A percentile compares a stretch with the other conserved stretches of the same genome.
Conservation (phyloP, 1,284 basidiomycete species). For the Sporisorium exsertum region DNA sequence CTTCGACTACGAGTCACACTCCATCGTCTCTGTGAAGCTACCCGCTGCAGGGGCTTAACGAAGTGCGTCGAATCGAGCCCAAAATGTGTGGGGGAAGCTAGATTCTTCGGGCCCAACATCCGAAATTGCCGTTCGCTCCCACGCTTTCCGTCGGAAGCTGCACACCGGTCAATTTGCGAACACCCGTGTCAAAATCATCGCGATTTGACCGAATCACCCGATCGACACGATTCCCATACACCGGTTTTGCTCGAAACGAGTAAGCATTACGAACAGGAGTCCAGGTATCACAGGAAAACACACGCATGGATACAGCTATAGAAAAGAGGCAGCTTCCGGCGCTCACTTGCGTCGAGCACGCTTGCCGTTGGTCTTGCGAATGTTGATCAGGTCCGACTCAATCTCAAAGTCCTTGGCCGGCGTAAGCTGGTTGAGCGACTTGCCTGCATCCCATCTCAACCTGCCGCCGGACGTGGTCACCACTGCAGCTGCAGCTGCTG, state of each 20-base stretch:
- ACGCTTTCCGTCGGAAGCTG: not conserved
- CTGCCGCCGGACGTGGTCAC: constrained; percentile 58
- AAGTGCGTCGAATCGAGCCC: not conserved
- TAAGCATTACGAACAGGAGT: not conserved
- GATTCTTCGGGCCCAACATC: not conserved
- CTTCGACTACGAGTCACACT: no score
- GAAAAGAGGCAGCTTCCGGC: not conserved
- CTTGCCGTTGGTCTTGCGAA: constrained; percentile 67
- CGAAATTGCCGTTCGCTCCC: constrained; percentile 10
- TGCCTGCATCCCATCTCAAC: constrained; percentile 65
- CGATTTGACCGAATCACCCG: not conserved
- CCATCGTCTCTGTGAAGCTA: no score
- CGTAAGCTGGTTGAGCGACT: constrained; percentile 65
- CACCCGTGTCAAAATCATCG: not conserved
- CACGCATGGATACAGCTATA: not conserved
- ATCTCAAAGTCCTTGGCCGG: constrained; percentile 67
- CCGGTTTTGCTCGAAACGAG: not conserved
- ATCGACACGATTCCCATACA: not conserved
- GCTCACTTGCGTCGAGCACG: constrained; percentile 55
- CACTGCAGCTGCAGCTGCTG: constrained; percentile 48
- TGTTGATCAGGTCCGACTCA: constrained; percentile 67
- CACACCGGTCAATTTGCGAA: constrained; percentile 10
- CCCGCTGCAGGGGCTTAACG: constrained; percentile 1
- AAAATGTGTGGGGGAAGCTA: not conserved
- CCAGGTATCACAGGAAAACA: not conserved